A percentile compares a stretch with the other conserved stretches of the same genome.
Conservation (phyloP, 768 basidiomycete genomes). For the Serendipita sp. region DNA sequence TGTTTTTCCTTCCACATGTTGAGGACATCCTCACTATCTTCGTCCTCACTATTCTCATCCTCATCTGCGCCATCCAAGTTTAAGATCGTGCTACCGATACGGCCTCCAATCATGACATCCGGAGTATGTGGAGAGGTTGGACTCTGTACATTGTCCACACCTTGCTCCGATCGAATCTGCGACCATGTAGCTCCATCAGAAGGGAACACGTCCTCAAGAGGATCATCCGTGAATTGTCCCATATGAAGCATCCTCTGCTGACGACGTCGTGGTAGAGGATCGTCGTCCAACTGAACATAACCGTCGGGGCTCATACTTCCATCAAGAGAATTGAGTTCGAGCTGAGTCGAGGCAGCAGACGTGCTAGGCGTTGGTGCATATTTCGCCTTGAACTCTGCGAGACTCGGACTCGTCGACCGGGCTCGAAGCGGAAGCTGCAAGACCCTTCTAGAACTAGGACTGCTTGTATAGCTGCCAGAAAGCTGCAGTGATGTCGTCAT, state of each 20-base stretch:
- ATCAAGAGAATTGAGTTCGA: neutral
- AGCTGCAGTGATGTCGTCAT: neutral
- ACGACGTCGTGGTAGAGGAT: neutral
- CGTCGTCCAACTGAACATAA: neutral
- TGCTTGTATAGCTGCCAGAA: neutral
- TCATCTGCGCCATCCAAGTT: conserved; percentile 18
- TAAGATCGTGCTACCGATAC: conserved; percentile 13
- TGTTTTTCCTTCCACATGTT: conserved; percentile 14
- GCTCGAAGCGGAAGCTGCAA: conserved; percentile 7
- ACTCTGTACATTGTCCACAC: neutral
- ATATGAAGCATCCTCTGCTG: neutral
- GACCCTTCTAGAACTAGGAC: neutral
- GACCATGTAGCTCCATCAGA: conserved; percentile 11
- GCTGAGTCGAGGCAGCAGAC: neutral
- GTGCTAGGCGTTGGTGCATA: neutral
- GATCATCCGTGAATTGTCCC: conserved; percentile 9
- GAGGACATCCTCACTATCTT: conserved; percentile 16
- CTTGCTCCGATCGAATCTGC: conserved; percentile 2
- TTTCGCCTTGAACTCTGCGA: conserved; percentile 1
- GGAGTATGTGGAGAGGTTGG: neutral
- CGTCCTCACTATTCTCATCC: conserved; percentile 23
- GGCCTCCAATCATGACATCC: neutral
- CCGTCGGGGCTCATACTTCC: neutral
- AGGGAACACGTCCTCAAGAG: conserved; percentile 13
- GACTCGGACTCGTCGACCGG: neutral